Conservation (phyloP, 1,284 basidiomycete genomes). For the Melampsora occidentalis region DNA sequence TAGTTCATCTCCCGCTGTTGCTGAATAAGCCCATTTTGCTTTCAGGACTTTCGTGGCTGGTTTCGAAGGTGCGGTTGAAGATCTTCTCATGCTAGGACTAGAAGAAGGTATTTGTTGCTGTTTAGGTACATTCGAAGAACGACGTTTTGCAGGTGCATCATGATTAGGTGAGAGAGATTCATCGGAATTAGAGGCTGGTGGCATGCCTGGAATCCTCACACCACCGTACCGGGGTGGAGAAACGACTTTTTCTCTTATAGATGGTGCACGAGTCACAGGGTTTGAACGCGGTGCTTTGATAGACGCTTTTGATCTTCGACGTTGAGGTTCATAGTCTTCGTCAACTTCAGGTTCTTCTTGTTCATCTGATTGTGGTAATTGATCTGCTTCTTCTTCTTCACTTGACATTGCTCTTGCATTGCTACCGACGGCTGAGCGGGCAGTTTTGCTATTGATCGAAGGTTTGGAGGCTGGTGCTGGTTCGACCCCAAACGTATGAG, state of each 20-base stretch:
- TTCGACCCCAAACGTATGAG: constrained; percentile 37
- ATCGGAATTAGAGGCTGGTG: constrained; percentile 12
- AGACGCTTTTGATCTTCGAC: constrained; percentile 15
- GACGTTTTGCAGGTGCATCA: not conserved
- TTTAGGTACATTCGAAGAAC: not conserved
- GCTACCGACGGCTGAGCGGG: not conserved
- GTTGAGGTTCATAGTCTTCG: constrained; percentile 23
- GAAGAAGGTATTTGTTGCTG: constrained; percentile 6
- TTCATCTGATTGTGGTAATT: constrained; percentile 7
- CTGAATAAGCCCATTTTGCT: constrained; percentile 41
- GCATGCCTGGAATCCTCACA: constrained; percentile 40
- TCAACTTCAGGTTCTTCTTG: constrained; percentile 6
- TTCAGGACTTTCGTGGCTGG: constrained; percentile 11
- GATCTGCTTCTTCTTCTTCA: constrained; percentile 22
- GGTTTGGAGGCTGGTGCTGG: constrained; percentile 15
- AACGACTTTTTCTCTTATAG: not conserved
- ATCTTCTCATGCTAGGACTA: constrained; percentile 14
- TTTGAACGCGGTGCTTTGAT: constrained; percentile 2
- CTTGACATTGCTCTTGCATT: not conserved
- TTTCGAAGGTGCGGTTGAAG: not conserved
- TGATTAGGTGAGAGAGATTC: constrained; percentile 32
- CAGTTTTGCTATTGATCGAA: constrained; percentile 28
- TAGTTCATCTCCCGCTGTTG: constrained; percentile 34
- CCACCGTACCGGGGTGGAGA: constrained; percentile 22
- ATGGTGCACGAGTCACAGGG: constrained; percentile 9